These are phyloP conservation scores for Coleophoma eucalyptorum DNA, from an alignment of 2,329 filamentous ascomycete species.

Conservation along the genomic window DNA sequence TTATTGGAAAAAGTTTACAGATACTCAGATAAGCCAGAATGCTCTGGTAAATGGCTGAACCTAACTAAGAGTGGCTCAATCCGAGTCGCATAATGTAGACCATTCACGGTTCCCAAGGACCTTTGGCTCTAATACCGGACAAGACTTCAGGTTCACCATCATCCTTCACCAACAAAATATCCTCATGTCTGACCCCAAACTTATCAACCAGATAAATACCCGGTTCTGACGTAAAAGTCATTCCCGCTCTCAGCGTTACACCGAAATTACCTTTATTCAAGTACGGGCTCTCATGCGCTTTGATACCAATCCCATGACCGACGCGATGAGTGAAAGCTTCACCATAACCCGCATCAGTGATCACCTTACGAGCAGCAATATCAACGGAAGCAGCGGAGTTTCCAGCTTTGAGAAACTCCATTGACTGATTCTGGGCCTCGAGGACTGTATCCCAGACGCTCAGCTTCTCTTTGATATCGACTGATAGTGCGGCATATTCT, in stretches of 20 bases:
- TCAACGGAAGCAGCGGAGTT: constrained; percentile 56
- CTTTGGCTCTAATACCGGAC: constrained; percentile 45
- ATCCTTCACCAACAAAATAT: constrained; percentile 53
- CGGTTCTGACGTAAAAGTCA: constrained; percentile 62
- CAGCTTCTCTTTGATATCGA: constrained; percentile 41
- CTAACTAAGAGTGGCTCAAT: too few species aligned
- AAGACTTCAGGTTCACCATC: constrained; percentile 50
- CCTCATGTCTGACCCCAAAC: constrained; percentile 61
- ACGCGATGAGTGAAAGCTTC: constrained; percentile 57
- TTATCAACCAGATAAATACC: constrained; percentile 56
- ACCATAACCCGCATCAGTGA: constrained; percentile 54
- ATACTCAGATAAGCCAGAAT: too few species aligned
- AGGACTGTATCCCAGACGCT: constrained; percentile 57
- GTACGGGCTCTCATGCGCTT: constrained; percentile 62
- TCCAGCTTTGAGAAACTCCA: constrained; percentile 44
- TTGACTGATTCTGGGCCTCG: constrained; percentile 56
- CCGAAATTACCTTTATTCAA: constrained; percentile 57
- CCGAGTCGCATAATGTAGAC: too few species aligned
- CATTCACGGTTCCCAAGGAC: constrained; percentile 47
- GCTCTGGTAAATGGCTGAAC: too few species aligned
- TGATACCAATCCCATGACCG: constrained; percentile 63
- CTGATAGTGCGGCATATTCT: constrained; percentile 9
- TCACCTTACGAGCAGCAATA: constrained; percentile 54
- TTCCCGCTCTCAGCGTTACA: constrained; percentile 45
- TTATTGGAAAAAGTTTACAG: too few species aligned